Percentiles rank a stretch among this genome's conserved stretches.
Conservation (phyloP, 2,329 filamentous ascomycete species). For the Cephalotrichum gorgonifer region DNA sequence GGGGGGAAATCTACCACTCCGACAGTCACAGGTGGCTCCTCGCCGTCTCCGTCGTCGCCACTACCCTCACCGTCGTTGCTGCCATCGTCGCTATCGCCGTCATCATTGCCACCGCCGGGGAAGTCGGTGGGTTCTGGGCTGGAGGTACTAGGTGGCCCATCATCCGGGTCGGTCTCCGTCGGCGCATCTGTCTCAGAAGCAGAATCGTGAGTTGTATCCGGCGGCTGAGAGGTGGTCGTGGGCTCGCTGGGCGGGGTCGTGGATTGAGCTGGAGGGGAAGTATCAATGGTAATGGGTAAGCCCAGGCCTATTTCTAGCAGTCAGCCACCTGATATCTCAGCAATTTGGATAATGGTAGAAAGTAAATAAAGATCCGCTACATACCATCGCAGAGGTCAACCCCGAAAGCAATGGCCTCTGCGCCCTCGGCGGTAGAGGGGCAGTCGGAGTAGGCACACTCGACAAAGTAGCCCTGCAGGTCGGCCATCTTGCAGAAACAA, state of each 20-base stretch:
- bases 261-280: not conserved
- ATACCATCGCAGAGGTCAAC: slow-evolving; percentile 20
- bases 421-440: slow-evolving; percentile 3
- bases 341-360: not conserved
- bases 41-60: not conserved
- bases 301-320: not conserved
- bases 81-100: not conserved
- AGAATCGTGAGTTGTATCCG: not conserved
- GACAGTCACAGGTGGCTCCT: not conserved
- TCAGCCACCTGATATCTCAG: not conserved
- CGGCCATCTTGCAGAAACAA: slow-evolving; percentile 17
- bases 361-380: not conserved
- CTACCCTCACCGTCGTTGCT: not conserved
- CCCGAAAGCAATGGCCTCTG: slow-evolving; percentile 12
- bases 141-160: too few relatives aligned
- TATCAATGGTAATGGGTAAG: slow-evolving; percentile 3
- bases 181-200: too few relatives aligned
- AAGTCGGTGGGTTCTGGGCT: not conserved
- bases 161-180: too few relatives aligned
- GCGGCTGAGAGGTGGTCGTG: not conserved
- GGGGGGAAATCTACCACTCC: not conserved
- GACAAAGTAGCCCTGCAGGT: slow-evolving; percentile 14
- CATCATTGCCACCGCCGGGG: not conserved
- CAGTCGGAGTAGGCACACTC: slow-evolving; percentile 13
- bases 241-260: not conserved